These are phyloP conservation scores for Fistulina hepatica DNA, from an alignment of 1,284 basidiomycete genomes.

Conservation along the genomic window DNA sequence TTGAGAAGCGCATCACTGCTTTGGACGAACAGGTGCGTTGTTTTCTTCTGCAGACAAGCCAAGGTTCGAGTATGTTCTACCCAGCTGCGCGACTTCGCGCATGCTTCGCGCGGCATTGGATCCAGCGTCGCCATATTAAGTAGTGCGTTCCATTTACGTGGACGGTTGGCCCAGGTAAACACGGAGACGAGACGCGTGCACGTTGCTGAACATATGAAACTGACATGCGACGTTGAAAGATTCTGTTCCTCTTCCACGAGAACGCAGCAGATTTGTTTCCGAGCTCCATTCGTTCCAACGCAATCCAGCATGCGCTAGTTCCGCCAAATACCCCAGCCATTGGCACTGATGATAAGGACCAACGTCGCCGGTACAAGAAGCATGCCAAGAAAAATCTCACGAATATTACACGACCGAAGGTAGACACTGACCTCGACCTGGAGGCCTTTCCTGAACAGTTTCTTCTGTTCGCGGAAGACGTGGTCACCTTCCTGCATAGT, in stretches of 20 bases:
- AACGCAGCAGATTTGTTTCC: conserved; percentile 65
- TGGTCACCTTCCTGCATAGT: conserved; percentile 52
- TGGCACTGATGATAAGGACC: background rate
- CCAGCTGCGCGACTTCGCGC: conserved; percentile 61
- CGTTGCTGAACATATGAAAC: no score
- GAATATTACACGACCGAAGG: conserved; percentile 39
- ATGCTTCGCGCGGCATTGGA: conserved; percentile 61
- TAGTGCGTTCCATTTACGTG: conserved; percentile 57
- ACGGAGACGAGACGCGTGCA: no score
- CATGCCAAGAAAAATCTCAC: conserved; percentile 17
- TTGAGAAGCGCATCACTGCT: conserved; percentile 50
- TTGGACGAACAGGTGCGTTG: conserved; percentile 50
- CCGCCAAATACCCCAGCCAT: background rate
- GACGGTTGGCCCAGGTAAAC: conserved; percentile 52
- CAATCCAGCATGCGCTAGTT: conserved; percentile 33
- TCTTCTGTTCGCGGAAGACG: conserved; percentile 44
- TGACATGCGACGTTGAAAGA: no score
- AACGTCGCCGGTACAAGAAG: background rate
- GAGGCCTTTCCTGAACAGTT: conserved; percentile 57
- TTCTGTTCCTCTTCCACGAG: conserved; percentile 55
- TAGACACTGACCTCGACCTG: conserved; percentile 45
- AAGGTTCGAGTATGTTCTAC: conserved; percentile 2
- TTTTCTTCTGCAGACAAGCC: conserved; percentile 1
- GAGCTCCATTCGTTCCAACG: conserved; percentile 48
- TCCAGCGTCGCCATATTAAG: conserved; percentile 64